Evolutionary conservation across 2,329 filamentous ascomycete genomes (phyloP).

Genomic region (Xylariaceae sp.): DNA sequence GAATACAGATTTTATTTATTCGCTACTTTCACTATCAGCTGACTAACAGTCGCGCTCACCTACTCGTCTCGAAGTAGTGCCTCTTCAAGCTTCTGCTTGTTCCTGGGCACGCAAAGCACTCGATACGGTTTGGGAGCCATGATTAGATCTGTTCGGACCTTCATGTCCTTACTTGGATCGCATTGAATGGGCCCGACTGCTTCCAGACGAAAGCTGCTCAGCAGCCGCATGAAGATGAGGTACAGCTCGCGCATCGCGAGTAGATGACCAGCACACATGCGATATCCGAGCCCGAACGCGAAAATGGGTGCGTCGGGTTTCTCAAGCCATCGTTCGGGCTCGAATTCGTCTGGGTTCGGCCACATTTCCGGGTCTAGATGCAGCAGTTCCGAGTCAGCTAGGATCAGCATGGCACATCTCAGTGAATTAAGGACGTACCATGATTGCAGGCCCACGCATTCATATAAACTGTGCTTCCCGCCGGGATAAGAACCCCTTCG

Average conservation of each 20-base stretch:
- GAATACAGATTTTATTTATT: too few relatives aligned
- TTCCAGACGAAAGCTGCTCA: constrained; percentile 23
- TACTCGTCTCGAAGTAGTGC: too few relatives aligned
- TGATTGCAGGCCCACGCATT: constrained; percentile 26
- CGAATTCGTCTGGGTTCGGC: constrained; percentile 20
- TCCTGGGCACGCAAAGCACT: constrained; percentile 21
- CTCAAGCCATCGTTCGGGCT: constrained; percentile 22
- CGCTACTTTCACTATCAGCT: too few relatives aligned
- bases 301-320: constrained; percentile 22
- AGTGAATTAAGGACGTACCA: constrained; percentile 15
- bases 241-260: constrained; percentile 25
- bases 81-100: constrained; percentile 9
- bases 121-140: constrained; percentile 21
- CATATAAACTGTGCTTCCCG: constrained; percentile 79
- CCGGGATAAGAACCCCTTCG: constrained; percentile 62
- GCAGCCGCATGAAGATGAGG: constrained; percentile 25
- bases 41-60: too few relatives aligned
- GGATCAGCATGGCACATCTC: not conserved
- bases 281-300: constrained; percentile 25
- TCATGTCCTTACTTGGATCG: constrained; percentile 23
- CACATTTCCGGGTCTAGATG: constrained; percentile 23
- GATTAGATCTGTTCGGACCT: constrained; percentile 23
- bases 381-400: not conserved
- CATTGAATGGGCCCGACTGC: constrained; percentile 16
- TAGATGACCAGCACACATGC: constrained; percentile 26